Percentiles rank a stretch among this genome's conserved stretches.
These are phyloP conservation scores for Pyrrhoderma lamaoense DNA, from an alignment of 1,284 basidiomycete species.

Conservation along the genomic window DNA sequence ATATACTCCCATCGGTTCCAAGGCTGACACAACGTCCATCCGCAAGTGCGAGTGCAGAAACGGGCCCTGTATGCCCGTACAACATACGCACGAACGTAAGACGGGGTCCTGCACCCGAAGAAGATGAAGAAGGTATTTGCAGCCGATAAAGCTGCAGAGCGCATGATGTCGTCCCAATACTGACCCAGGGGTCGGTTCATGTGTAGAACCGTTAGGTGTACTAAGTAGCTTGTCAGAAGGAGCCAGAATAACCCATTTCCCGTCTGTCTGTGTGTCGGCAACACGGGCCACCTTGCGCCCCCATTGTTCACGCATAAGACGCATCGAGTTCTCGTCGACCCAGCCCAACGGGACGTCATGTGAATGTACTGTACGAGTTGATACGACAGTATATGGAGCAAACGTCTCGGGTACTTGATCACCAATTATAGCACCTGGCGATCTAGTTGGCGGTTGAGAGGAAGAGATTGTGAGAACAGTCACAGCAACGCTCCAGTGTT, in stretches of 20 bases:
- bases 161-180: constrained; percentile 25
- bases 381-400: constrained; percentile 35
- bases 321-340: constrained; percentile 58
- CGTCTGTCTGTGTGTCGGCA: constrained; percentile 67
- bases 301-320: constrained; percentile 65
- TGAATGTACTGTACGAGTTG: constrained; percentile 56
- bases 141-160: constrained; percentile 68
- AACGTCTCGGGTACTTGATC: neutral
- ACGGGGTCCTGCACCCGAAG: constrained; percentile 26
- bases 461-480: constrained; percentile 59
- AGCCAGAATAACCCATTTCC: constrained; percentile 76
- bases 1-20: constrained; percentile 60
- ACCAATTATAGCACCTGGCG: constrained; percentile 13
- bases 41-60: constrained; percentile 61
- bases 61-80: constrained; percentile 56
- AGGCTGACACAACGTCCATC: constrained; percentile 75
- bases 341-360: constrained; percentile 65
- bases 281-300: constrained; percentile 60
- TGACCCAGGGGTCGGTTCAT: constrained; percentile 21
- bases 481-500: constrained; percentile 72
- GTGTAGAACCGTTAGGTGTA: constrained; percentile 20
- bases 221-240: constrained; percentile 36
- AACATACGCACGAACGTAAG: constrained; percentile 65
- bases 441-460: constrained; percentile 17
- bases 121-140: constrained; percentile 40